Conservation (phyloP, 345 rosid species). For the Salix purpurea region DNA sequence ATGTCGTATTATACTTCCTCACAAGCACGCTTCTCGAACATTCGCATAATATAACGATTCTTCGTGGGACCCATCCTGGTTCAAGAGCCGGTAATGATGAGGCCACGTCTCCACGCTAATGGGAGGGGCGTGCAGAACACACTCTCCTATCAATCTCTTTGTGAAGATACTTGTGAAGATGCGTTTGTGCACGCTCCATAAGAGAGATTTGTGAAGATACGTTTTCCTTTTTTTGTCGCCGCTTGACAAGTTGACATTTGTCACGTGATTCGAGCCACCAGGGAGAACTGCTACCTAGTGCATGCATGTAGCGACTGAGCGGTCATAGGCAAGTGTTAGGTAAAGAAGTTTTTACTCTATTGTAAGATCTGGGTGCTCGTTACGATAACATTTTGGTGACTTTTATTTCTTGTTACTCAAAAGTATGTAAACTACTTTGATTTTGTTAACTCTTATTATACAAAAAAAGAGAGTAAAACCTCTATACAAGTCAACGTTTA, state of each 20-base stretch:
- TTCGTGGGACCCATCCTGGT: not conserved
- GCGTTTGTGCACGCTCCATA: not conserved
- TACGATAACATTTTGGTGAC: not conserved
- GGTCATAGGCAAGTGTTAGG: not conserved
- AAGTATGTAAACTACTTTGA: not conserved
- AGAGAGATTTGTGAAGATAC: not conserved
- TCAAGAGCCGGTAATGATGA: not conserved
- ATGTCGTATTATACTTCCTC: not conserved
- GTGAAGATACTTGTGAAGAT: not conserved
- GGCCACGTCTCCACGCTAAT: not conserved
- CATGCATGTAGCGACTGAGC: too few species aligned
- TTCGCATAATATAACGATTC: not conserved
- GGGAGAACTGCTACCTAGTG: too few species aligned
- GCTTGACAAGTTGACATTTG: too few species aligned
- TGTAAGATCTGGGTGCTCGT: too few species aligned
- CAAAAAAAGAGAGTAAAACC: not conserved
- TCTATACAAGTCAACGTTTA: too few species aligned
- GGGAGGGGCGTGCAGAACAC: not conserved
- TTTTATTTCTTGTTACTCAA: not conserved
- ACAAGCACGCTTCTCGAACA: not conserved
- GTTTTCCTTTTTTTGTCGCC: too few species aligned
- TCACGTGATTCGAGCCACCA: too few species aligned
- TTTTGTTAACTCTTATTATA: not conserved
- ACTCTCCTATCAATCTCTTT: not conserved
- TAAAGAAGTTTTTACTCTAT: not conserved